These are phyloP conservation scores for Penicillium robsamsonii DNA, from an alignment of 495 filamentous ascomycete genomes.

Conservation along the genomic window DNA sequence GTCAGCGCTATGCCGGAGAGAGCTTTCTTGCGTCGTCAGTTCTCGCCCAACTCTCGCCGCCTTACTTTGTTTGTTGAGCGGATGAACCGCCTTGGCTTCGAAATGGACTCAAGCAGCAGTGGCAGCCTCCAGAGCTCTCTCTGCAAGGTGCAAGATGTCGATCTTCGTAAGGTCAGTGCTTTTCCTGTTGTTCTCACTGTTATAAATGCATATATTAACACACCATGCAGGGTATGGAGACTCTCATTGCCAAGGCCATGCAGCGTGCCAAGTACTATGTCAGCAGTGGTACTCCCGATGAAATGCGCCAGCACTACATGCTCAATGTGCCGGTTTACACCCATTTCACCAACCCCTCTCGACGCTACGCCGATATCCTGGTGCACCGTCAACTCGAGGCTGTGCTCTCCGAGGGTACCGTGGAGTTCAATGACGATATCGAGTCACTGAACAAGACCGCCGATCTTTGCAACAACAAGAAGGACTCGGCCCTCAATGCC, in stretches of 20 bases:
- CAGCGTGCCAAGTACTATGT: constrained; percentile 94
- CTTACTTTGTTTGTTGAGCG: constrained; percentile 87
- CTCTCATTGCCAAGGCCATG: constrained; percentile 88
- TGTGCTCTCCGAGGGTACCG: constrained; percentile 74
- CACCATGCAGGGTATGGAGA: constrained; percentile 78
- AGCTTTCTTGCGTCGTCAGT: constrained; percentile 85
- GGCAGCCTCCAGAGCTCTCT: constrained; percentile 88
- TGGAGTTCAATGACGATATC: constrained; percentile 85
- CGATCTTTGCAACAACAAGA: constrained; percentile 97
- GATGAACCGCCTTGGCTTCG: constrained; percentile 86
- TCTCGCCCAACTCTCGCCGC: constrained; percentile 79
- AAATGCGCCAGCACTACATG: constrained; percentile 81
- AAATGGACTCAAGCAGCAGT: constrained; percentile 85
- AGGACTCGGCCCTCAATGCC: constrained; percentile 94
- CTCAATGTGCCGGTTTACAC: constrained; percentile 93
- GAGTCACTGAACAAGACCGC: constrained; percentile 89
- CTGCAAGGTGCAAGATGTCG: constrained; percentile 82
- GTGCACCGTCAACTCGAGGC: constrained; percentile 94
- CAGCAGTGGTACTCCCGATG: constrained; percentile 66
- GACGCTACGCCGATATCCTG: constrained; percentile 90
- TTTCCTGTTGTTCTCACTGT: neutral
- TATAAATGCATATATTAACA: constrained; percentile 3
- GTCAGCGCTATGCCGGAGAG: constrained; percentile 79
- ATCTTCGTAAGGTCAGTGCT: constrained; percentile 69
- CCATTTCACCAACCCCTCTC: constrained; percentile 93